Evolutionary conservation across 495 filamentous ascomycete genomes (phyloP), one percentile per base, ranked within the genome.

Genomic region (Podospora didyma): DNA sequence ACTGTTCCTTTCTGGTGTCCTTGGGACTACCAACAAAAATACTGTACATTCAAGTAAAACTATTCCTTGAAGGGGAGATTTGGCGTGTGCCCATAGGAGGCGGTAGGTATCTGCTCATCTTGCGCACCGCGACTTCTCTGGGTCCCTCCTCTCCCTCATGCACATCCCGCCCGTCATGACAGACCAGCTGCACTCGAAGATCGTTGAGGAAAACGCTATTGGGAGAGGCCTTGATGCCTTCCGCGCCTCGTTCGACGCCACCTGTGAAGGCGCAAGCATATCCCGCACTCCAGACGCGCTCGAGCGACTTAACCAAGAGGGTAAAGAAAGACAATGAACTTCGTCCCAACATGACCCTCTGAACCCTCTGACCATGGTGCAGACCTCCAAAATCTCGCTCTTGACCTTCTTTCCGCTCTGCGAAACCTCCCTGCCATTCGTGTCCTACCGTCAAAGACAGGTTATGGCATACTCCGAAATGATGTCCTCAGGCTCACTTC

Each of bases 131-230:
- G 26, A 31, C 26, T 31, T 31, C 26, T 31, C 26, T 31, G 4
- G 26, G 26, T 31, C 26, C 24, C 17, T 49, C 26, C 24, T 31
- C 24, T 34, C 23, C 11, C 10, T 45, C 51, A 17, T 2, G 37
- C 41, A 37, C 51, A 53, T 45, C 28, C n/a, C 35, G 23, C 37
- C 51, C 53, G 45, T 61, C 46, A 67, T 67, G 62, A 52, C 57
- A 44, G 55, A 64, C 55, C 58, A 52, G 22, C 22, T 48, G 45
- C 55, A 42, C 20, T 64, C 46, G 42, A 54, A 67, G 52, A 62
- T 70, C 53, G 70, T 73, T 49, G 57, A 61, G 24, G 37, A 60
- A 12, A 62, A 73, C 62, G 67, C 69, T 55, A 70, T 75, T 39
- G 65, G 63, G 58, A 70, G 65, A 41, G 63, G 63, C 48, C 63